Conservation (phyloP, 768 basidiomycete genomes). For the Suillus subalutaceus region DNA sequence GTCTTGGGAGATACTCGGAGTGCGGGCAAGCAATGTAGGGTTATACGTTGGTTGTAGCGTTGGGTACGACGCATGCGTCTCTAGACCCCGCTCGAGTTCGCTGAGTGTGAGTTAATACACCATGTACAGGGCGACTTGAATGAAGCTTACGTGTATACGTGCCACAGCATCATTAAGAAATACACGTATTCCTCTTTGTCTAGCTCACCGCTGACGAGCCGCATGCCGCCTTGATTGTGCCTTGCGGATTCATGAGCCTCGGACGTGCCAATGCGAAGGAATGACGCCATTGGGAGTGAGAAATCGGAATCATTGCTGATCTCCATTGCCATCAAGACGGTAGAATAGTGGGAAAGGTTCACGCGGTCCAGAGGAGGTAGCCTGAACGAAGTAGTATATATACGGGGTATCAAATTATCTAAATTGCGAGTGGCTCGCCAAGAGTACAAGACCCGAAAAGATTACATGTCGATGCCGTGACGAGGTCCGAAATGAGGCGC, state of each 20-base stretch:
- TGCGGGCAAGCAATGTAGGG: conserved; percentile 67
- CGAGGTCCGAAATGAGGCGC: neutral
- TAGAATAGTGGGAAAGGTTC: neutral
- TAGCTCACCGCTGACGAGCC: conserved; percentile 60
- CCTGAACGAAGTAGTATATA: conserved; percentile 2
- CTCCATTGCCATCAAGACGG: neutral
- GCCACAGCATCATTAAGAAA: conserved; percentile 78
- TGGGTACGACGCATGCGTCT: conserved; percentile 61
- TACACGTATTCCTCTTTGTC: conserved; percentile 66
- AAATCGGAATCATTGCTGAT: conserved; percentile 21
- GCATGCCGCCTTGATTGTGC: conserved; percentile 57
- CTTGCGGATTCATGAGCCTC: conserved; percentile 60
- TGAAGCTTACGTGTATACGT: conserved; percentile 69
- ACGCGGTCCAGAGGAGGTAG: neutral
- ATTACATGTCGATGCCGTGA: neutral
- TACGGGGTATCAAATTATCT: neutral
- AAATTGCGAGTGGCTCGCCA: neutral
- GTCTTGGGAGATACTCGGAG: conserved; percentile 62
- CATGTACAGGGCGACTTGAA: conserved; percentile 3
- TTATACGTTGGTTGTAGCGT: conserved; percentile 72
- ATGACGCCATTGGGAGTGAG: conserved; percentile 35
- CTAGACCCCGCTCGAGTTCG: conserved; percentile 58
- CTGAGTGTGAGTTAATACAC: conserved; percentile 32
- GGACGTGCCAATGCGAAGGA: conserved; percentile 44
- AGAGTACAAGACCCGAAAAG: neutral